Conservation (phyloP, 2,329 filamentous ascomycete genomes). For the Penicillium sp. region DNA sequence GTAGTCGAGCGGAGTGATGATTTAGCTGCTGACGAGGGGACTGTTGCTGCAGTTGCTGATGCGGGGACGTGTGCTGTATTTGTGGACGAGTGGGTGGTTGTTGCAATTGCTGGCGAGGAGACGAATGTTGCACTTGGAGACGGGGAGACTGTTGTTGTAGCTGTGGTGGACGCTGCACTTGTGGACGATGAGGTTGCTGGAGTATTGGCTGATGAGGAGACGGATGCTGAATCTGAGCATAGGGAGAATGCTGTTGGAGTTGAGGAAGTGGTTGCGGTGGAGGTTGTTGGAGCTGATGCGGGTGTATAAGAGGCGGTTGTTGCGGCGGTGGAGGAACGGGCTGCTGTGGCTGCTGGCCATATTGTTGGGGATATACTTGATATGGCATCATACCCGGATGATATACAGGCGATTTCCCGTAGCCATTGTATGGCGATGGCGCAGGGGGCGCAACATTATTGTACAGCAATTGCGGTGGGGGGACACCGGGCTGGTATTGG, state of each 20-base stretch:
- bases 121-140: not conserved
- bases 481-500: slow-evolving; percentile 32
- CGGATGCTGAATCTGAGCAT: slow-evolving; percentile 1
- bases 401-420: slow-evolving; percentile 34
- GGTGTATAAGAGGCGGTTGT: slow-evolving; percentile 17
- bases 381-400: slow-evolving; percentile 33
- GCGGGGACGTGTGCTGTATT: slow-evolving; percentile 12
- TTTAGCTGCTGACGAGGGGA: slow-evolving; percentile 13
- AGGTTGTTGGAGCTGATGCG: slow-evolving; percentile 33
- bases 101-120: slow-evolving; percentile 21
- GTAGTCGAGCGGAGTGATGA: slow-evolving; percentile 21
- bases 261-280: slow-evolving; percentile 23
- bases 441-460: slow-evolving; percentile 29
- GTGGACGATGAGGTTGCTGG: slow-evolving; percentile 14
- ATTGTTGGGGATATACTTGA: slow-evolving; percentile 29
- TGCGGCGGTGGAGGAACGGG: slow-evolving; percentile 13
- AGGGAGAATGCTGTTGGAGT: slow-evolving; percentile 9
- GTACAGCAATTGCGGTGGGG: slow-evolving; percentile 34
- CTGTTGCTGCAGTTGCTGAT: slow-evolving; percentile 15
- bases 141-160: slow-evolving; percentile 3
- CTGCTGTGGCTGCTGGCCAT: slow-evolving; percentile 21
- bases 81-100: slow-evolving; percentile 19
- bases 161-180: slow-evolving; percentile 1
- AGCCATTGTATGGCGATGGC: slow-evolving; percentile 26
- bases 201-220: slow-evolving; percentile 11